phyloP scores from a whole-genome alignment of 257 asterid species.

The Solanum pinnatisectum region DNA sequence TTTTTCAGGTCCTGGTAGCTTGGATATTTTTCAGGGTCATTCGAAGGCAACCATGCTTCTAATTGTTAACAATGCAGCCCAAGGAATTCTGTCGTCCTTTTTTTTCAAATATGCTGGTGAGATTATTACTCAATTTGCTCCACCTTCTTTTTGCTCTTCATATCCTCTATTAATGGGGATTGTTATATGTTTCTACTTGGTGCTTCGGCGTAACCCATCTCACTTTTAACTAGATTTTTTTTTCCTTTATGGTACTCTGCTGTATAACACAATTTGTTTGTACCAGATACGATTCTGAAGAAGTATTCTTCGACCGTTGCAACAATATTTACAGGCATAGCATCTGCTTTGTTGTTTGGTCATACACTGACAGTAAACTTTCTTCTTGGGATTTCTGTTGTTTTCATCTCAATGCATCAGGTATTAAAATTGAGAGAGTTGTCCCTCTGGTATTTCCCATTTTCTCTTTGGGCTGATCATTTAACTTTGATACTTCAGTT shows the following conservation, averaged over 20 bases:
- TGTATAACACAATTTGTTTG: neutral
- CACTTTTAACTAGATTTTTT: neutral
- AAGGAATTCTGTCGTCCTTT: conserved; percentile 93
- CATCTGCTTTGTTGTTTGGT: conserved; percentile 91
- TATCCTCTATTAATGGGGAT: neutral
- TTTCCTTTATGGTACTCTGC: neutral
- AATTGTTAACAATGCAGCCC: conserved; percentile 96
- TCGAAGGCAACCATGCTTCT: conserved; percentile 92
- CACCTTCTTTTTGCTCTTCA: neutral
- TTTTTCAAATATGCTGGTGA: conserved; percentile 99
- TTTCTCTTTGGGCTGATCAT: conserved; percentile 6
- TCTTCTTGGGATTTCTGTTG: conserved; percentile 90
- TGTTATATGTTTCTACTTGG: neutral
- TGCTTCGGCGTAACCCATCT: neutral
- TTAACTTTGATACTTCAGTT: conserved; percentile 41
- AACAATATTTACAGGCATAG: conserved; percentile 96
- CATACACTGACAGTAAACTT: conserved; percentile 88
- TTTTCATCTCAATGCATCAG: conserved; percentile 99
- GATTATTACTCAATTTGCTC: neutral
- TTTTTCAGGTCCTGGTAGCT: conserved; percentile 79
- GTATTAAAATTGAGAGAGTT: conserved; percentile 22
- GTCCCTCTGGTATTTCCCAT: neutral
- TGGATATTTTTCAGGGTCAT: conserved; percentile 86
- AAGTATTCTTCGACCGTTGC: conserved; percentile 99
- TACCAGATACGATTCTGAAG: conserved; percentile 77